Evolutionary conservation across 306 rosid genomes (phyloP), one percentile per base, ranked within the genome.

Genomic region (Biancaea sappan): DNA sequence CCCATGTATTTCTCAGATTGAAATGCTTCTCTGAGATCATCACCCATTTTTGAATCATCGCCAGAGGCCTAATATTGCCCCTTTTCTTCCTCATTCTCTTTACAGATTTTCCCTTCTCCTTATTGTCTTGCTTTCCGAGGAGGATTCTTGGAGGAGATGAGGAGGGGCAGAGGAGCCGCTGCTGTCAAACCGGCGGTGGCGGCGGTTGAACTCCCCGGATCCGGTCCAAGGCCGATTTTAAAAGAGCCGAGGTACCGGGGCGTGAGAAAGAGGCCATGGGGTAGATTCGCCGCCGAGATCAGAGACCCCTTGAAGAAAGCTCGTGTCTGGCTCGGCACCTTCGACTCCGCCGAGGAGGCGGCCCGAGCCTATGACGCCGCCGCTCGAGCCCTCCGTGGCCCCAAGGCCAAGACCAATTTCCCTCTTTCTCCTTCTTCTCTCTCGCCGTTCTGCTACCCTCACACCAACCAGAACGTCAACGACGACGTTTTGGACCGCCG

Each of bases 261-360:
- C 14, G 97, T 93, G 2, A 79, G 98, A 29, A 90, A 84, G 54
- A 77, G 97, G 50, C 98, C 97, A n/a, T 93, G 98, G 98, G 98
- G 98, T 0, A 79, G 96, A 69, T 93, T 89, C 82, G 97, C 98
- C 16, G 98, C 98, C 26, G 98, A 93, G 91, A 93, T 93, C 92
- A 88, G 98, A 77, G 98, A 93, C 82, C 97, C 97, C 2, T 63
- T 89, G 90, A 91, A 91, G 82, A 93, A 93, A 64, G 84, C 90
- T 6, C 79, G 98, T 44, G 96, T 93, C 21, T 93, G 98, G 98
- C 90, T 93, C 0, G 98, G 98, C 6, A 93, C 98, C 0, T 93
- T 93, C 32, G 92, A 93, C 57, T 86, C 93, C 1, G 97, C 98
- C 1, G 98, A 91, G 71, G 97, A 90, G 16, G 98, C 98, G 43